Base-by-base conservation (phyloP, 208 protist species). In the Trypanosoma brucei region DNA sequence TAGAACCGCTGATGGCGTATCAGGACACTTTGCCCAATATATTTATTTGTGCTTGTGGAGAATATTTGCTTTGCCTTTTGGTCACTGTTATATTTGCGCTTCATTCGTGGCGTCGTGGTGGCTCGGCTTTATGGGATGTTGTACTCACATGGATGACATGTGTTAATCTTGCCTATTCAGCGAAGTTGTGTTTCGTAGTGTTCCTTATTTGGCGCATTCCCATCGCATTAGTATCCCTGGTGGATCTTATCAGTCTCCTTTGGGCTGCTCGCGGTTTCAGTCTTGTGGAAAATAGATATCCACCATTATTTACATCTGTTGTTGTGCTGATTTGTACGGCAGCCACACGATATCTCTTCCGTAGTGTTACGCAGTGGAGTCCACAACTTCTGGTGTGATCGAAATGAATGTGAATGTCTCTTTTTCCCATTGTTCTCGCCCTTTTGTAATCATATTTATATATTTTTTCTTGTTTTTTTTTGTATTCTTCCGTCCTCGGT, bases 131-230 rank as follows among this genome's bases (percentile, higher is more conserved):
- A 31, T 76, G 83, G 58, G 72, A 81, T 48, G 52, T 70, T 36
- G 51, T 82, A 38, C 38, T 57, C n/a, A 73, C 46, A 30, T 91
- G 84, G 85, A 79, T 83, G 34, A 65, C 70, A 30, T 75, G 75
- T 42, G 79, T 85, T 1, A 76, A 75, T 22, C 54, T 92, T 22
- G 85, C 81, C 0, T 75, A 79, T 40, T 76, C 65, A 36, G 74
- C 73, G 11, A 91, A 92, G 62, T 59, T 90, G 0, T 69, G 75
- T 11, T 91, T 90, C 55, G 30, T 74, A 13, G 66, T 91, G 7
- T 95, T 95, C 58, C 64, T 95, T 44, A 79, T 91, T 0, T 95
- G 89, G 86, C 58, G 65, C 44, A 86, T 91, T 40, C 84, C 89
- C 14, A 71, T 78, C 2, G 68, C 70, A 11, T 58, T 92, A 38